These are phyloP conservation scores for Articulospora tetracladia DNA, from an alignment of 495 filamentous ascomycete species.

Conservation along the genomic window DNA sequence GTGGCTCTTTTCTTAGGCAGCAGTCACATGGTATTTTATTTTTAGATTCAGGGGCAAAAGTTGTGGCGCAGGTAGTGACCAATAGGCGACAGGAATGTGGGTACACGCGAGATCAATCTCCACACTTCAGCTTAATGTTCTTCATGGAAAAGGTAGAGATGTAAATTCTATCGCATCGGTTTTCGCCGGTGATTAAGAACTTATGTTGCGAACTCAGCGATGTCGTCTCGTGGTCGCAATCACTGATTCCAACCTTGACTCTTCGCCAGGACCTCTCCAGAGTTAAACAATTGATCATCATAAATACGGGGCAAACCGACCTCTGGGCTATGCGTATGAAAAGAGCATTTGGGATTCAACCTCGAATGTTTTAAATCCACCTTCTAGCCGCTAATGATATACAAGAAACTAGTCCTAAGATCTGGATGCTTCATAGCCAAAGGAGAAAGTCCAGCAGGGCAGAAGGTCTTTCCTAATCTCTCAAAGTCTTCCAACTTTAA, in stretches of 20 bases:
- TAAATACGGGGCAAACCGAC: background rate
- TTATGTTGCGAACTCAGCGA: too few relatives aligned
- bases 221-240: too few relatives aligned
- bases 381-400: background rate
- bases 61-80: background rate
- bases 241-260: too few relatives aligned
- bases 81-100: background rate
- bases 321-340: background rate
- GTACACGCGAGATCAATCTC: background rate
- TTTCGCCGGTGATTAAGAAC: too few relatives aligned
- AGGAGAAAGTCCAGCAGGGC: background rate
- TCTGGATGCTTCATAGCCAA: slow-evolving; percentile 2
- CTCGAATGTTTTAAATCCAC: background rate
- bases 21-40: slow-evolving; percentile 6
- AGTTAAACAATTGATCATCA: background rate
- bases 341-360: background rate
- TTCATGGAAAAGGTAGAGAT: background rate
- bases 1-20: slow-evolving; percentile 10
- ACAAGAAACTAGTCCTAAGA: background rate
- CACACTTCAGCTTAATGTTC: background rate
- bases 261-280: too few relatives aligned
- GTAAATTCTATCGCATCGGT: too few relatives aligned
- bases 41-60: background rate
- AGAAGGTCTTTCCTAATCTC: background rate
- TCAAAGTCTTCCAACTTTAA: background rate